Percentiles rank a stretch among this genome's conserved stretches.
Evolutionary conservation across 164 flowering plant genomes (phyloP).

Genomic region (Malania oleifera): DNA sequence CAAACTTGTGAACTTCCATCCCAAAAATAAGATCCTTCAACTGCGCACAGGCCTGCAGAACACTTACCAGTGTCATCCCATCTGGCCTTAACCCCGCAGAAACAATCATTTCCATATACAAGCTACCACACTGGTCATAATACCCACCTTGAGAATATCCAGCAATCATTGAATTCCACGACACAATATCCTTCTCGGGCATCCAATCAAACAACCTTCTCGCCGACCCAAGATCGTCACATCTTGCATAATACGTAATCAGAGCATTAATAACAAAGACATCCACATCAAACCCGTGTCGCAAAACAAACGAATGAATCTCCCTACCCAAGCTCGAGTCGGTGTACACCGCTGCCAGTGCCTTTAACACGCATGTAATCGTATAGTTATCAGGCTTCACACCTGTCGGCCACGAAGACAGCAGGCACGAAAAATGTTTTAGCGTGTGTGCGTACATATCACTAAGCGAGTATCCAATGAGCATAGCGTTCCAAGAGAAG

Average conservation of each 20-base stretch:
- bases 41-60: slow-evolving; percentile 72
- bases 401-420: not conserved
- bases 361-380: slow-evolving; percentile 56
- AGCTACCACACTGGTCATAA: slow-evolving; percentile 48
- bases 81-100: slow-evolving; percentile 35
- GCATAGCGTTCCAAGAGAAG: slow-evolving; percentile 63
- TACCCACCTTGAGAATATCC: slow-evolving; percentile 72
- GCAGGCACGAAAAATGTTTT: slow-evolving; percentile 32
- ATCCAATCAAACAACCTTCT: slow-evolving; percentile 57
- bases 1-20: slow-evolving; percentile 54
- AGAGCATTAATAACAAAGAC: slow-evolving; percentile 56
- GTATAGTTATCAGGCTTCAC: slow-evolving; percentile 36
- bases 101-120: slow-evolving; percentile 49
- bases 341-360: slow-evolving; percentile 32
- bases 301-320: slow-evolving; percentile 48
- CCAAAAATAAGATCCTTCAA: slow-evolving; percentile 58
- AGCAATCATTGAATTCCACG: slow-evolving; percentile 84
- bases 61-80: slow-evolving; percentile 54
- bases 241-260: slow-evolving; percentile 50
- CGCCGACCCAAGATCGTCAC: slow-evolving; percentile 40
- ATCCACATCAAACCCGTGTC: slow-evolving; percentile 53
- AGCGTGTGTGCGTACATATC: slow-evolving; percentile 26
- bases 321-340: slow-evolving; percentile 28
- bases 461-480: slow-evolving; percentile 42
- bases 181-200: slow-evolving; percentile 55